Evolutionary conservation across 2,329 filamentous ascomycete species (phyloP).

Genomic region (Penicillium vulpinum): DNA sequence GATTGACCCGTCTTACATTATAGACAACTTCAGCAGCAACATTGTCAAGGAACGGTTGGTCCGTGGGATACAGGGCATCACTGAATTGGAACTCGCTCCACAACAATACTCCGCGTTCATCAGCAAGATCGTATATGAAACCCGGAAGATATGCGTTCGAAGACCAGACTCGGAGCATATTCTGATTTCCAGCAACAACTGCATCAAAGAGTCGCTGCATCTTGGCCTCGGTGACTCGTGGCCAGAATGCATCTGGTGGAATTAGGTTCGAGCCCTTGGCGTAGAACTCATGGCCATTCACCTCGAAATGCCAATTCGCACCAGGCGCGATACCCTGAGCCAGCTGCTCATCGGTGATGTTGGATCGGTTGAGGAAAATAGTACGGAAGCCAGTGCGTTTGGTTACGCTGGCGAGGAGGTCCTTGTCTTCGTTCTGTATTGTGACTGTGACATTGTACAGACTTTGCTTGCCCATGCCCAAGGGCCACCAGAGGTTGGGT

Average conservation of each 20-base stretch:
- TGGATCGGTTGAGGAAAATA: constrained; percentile 59
- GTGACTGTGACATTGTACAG: constrained; percentile 58
- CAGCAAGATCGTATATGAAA: constrained; percentile 63
- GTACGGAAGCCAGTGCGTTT: constrained; percentile 63
- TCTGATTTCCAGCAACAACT: constrained; percentile 60
- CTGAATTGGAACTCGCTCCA: constrained; percentile 67
- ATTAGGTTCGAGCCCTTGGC: constrained; percentile 66
- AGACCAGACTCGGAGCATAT: constrained; percentile 65
- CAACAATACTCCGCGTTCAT: constrained; percentile 60
- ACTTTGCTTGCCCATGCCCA: constrained; percentile 56
- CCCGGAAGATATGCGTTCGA: constrained; percentile 62
- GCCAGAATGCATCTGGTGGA: constrained; percentile 64
- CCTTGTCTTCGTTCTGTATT: constrained; percentile 41
- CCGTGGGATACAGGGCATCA: constrained; percentile 60
- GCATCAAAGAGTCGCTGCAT: constrained; percentile 57
- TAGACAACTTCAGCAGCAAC: constrained; percentile 58
- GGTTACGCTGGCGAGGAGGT: constrained; percentile 48
- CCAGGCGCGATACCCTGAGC: constrained; percentile 57
- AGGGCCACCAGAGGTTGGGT: constrained; percentile 63
- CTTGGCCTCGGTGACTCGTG: constrained; percentile 55
- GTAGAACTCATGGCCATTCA: constrained; percentile 65
- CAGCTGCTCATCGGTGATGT: constrained; percentile 56
- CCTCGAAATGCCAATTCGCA: constrained; percentile 65
- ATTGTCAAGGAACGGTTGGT: constrained; percentile 57
- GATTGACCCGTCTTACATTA: constrained; percentile 61